Evolutionary conservation across 306 rosid species (phyloP).

Genomic region (Alnus rubra): DNA sequence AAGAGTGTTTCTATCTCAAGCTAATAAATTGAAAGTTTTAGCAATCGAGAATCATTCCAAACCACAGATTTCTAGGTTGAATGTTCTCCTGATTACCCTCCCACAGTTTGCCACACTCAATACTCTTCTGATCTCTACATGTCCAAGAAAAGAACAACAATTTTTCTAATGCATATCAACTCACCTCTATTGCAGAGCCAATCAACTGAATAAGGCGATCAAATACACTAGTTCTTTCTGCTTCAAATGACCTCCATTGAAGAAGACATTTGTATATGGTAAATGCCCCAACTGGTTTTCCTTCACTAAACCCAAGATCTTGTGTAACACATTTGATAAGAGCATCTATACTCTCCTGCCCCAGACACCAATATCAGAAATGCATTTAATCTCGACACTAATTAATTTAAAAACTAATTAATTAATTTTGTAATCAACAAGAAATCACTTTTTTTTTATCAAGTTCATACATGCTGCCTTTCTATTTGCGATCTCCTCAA

Average conservation of each 20-base stretch:
- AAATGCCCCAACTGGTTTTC: constrained; percentile 87
- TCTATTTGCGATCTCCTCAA: constrained; percentile 67
- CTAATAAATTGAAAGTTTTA: neutral
- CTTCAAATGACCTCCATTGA: constrained; percentile 90
- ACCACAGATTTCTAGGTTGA: neutral
- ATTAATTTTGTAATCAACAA: constrained; percentile 16
- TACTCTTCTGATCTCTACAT: neutral
- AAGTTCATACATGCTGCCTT: constrained; percentile 68
- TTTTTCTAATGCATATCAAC: constrained; percentile 1
- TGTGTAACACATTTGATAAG: constrained; percentile 60
- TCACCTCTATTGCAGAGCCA: constrained; percentile 90
- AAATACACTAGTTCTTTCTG: constrained; percentile 88
- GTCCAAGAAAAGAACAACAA: neutral
- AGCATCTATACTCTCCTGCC: constrained; percentile 80
- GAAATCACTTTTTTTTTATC: neutral
- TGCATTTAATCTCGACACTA: constrained; percentile 7
- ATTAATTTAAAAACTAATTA: constrained; percentile 22
- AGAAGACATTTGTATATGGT: constrained; percentile 78
- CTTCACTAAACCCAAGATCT: constrained; percentile 79
- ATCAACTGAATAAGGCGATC: constrained; percentile 77
- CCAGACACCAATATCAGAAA: constrained; percentile 26
- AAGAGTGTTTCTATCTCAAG: neutral
- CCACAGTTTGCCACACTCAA: neutral
- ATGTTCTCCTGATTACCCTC: neutral
- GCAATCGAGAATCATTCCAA: neutral